Conservation (phyloP, 2,329 filamentous ascomycete species). For the Fusarium solani-melongenae region DNA sequence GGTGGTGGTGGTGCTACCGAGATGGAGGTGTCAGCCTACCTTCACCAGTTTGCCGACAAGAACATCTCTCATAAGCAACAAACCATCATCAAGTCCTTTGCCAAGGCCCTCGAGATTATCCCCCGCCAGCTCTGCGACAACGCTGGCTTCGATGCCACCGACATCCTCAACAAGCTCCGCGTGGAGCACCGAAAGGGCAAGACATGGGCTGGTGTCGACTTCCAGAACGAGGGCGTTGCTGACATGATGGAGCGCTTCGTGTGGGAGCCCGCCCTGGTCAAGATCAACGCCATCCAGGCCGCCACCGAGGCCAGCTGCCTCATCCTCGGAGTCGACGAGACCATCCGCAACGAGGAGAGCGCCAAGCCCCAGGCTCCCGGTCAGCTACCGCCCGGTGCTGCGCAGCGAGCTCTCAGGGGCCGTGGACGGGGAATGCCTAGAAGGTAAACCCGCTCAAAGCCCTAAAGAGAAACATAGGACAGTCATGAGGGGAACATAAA, state of each 20-base stretch:
- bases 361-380: slow-evolving; percentile 83
- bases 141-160: slow-evolving; percentile 96
- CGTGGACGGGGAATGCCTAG: slow-evolving; percentile 91
- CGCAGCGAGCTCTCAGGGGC: slow-evolving; percentile 87
- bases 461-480: slow-evolving; percentile 32
- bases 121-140: slow-evolving; percentile 98
- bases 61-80: slow-evolving; percentile 96
- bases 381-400: slow-evolving; percentile 82
- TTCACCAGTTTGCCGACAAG: slow-evolving; percentile 92
- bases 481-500: slow-evolving; percentile 23
- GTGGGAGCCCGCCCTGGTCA: slow-evolving; percentile 96
- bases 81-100: slow-evolving; percentile 96
- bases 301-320: slow-evolving; percentile 95
- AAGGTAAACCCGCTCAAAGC: slow-evolving; percentile 61
- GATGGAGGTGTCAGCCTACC: slow-evolving; percentile 96
- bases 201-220: slow-evolving; percentile 96
- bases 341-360: slow-evolving; percentile 97
- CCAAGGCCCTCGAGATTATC: slow-evolving; percentile 96
- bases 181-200: slow-evolving; percentile 96
- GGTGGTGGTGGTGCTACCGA: slow-evolving; percentile 94
- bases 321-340: slow-evolving; percentile 97
- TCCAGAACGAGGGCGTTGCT: slow-evolving; percentile 87
- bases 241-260: slow-evolving; percentile 97
- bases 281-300: slow-evolving; percentile 96
- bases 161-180: slow-evolving; percentile 94